phyloP scores from a whole-genome alignment of 495 filamentous ascomycete species.

The Cercophora scortea region DNA sequence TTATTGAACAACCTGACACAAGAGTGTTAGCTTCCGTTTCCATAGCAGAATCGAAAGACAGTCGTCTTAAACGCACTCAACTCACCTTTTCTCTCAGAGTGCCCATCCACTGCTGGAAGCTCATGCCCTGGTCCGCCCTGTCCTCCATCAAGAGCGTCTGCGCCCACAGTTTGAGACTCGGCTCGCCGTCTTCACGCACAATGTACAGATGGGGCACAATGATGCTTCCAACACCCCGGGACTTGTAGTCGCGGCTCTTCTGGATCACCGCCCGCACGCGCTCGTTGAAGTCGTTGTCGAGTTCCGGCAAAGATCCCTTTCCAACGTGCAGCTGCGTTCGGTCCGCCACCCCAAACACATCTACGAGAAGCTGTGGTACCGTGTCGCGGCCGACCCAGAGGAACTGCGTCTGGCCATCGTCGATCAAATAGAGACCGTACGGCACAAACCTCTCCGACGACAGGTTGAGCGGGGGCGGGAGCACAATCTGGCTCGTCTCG shows the following conservation, averaged over 20 bases:
- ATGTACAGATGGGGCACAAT: constrained; percentile 87
- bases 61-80: constrained; percentile 4
- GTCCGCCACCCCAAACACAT: constrained; percentile 84
- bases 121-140: constrained; percentile 85
- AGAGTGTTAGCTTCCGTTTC: too few species aligned
- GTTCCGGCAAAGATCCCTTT: constrained; percentile 73
- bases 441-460: constrained; percentile 81
- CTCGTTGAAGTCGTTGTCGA: constrained; percentile 96
- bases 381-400: constrained; percentile 93
- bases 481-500: constrained; percentile 75
- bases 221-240: constrained; percentile 83
- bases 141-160: constrained; percentile 95
- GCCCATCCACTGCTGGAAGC: constrained; percentile 89
- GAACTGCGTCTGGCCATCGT: constrained; percentile 96
- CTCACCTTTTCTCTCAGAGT: constrained; percentile 92
- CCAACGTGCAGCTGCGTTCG: constrained; percentile 78
- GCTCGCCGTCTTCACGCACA: constrained; percentile 91
- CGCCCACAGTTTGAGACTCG: constrained; percentile 90
- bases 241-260: constrained; percentile 82
- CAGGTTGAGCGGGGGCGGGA: constrained; percentile 80
- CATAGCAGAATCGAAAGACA: background rate
- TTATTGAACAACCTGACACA: too few species aligned
- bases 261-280: constrained; percentile 79
- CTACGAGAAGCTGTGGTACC: constrained; percentile 76
- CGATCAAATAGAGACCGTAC: constrained; percentile 94